phyloP scores from a whole-genome alignment of 768 basidiomycete genomes.

The Tulasnella sp. region DNA sequence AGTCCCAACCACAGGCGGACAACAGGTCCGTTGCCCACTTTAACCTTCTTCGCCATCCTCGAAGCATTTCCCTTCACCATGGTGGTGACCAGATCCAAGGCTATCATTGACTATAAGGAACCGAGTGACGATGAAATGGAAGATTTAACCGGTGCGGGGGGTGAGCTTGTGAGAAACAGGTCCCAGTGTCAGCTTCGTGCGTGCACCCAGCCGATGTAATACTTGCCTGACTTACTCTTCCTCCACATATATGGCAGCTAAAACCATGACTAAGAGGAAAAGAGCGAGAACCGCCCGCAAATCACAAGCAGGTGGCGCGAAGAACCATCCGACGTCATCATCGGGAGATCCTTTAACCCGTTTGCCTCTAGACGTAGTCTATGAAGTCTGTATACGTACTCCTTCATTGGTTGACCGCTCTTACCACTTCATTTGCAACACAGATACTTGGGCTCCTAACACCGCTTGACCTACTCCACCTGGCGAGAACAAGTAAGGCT shows the following conservation, averaged over 20 bases:
- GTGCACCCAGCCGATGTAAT: not conserved
- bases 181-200: not conserved
- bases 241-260: not conserved
- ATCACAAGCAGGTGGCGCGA: not conserved
- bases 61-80: not conserved
- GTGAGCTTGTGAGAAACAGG: not conserved
- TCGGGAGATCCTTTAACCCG: not conserved
- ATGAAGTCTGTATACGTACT: not conserved
- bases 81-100: not conserved
- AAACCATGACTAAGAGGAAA: not conserved
- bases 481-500: constrained; percentile 4
- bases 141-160: not conserved
- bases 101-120: not conserved
- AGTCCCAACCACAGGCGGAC: no score
- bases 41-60: no score
- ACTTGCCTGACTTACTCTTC: not conserved
- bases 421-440: not conserved
- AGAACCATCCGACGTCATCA: not conserved
- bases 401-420: not conserved
- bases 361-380: not conserved
- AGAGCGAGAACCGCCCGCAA: not conserved
- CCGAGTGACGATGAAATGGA: not conserved
- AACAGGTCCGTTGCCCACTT: no score
- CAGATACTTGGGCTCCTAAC: not conserved
- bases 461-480: not conserved